phyloP scores from a whole-genome alignment of 2,329 filamentous ascomycete genomes.

The Lecanoromycetidae sp. region DNA sequence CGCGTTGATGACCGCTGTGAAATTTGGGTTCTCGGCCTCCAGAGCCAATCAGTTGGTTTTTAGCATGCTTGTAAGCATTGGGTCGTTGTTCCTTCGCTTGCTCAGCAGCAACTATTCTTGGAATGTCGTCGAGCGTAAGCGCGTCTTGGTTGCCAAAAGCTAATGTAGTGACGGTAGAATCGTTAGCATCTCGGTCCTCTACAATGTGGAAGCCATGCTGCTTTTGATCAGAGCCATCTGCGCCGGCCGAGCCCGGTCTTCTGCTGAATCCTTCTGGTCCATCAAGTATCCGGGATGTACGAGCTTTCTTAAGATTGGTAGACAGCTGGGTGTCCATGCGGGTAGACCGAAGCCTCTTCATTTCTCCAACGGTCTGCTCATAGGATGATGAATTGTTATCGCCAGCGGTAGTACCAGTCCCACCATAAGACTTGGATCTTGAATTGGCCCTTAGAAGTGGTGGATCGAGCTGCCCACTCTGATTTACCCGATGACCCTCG shows the following conservation, averaged over 20 bases:
- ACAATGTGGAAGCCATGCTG: slow-evolving; percentile 61
- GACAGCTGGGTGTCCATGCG: slow-evolving; percentile 89
- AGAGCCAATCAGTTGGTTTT: slow-evolving; percentile 53
- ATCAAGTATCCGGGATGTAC: slow-evolving; percentile 86
- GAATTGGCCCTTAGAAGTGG: slow-evolving; percentile 51
- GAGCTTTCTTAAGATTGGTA: slow-evolving; percentile 78
- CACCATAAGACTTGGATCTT: slow-evolving; percentile 62
- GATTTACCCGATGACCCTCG: slow-evolving; percentile 47
- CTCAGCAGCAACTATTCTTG: slow-evolving; percentile 86
- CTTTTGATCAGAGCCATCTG: slow-evolving; percentile 41
- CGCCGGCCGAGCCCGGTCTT: slow-evolving; percentile 60
- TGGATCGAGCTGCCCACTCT: slow-evolving; percentile 38
- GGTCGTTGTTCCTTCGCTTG: slow-evolving; percentile 84
- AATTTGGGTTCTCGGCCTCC: slow-evolving; percentile 52
- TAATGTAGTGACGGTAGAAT: slow-evolving; percentile 58
- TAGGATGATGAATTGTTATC: slow-evolving; percentile 62
- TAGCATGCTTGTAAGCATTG: slow-evolving; percentile 63
- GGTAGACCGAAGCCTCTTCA: slow-evolving; percentile 80
- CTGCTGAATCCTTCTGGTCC: slow-evolving; percentile 59
- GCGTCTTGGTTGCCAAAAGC: slow-evolving; percentile 86
- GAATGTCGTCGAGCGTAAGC: slow-evolving; percentile 89
- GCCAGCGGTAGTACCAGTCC: slow-evolving; percentile 49
- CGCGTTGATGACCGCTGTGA: slow-evolving; percentile 56
- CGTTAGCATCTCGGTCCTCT: slow-evolving; percentile 57
- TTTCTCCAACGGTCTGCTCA: slow-evolving; percentile 92